Evolutionary conservation across 257 asterid genomes (phyloP), one percentile per base, ranked within the genome.

Genomic region (Perilla frutescens): DNA sequence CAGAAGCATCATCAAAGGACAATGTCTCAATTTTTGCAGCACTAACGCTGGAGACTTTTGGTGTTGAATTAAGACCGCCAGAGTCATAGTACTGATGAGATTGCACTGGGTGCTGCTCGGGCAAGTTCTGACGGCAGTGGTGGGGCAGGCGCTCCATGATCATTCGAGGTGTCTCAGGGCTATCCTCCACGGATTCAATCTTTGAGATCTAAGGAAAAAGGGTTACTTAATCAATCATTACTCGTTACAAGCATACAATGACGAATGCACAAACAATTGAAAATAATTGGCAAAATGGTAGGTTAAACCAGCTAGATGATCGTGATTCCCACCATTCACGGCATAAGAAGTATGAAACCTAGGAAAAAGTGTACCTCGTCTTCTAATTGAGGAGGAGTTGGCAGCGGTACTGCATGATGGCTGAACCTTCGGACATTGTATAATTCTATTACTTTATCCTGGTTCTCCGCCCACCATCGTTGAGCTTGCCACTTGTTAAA

Each of bases 401-500:
- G 83, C 56, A 80, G 57, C 7, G 96, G 96, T 31, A 77, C 88
- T 37, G 87, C 81, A 70, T 81, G 87, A 62, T 72, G 89, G 66
- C 87, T 81, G 72, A 88, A 81, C 76, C 80, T 82, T 78, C 81
- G 91, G 79, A 91, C 96, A 36, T 91, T 93, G 88, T 93, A 93
- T 64, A 93, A 73, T 72, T 93, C 98, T 87, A 89, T 86, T 41
- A 93, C 96, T 77, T 82, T 93, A 80, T 93, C 97, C 66, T 81
- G 81, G 81, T 93, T 93, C 81, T 89, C 96, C 0, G 92, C 86
- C 98, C 98, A 93, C 98, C 98, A 93, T 39, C 79, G 70, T 76
- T 93, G 98, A 73, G 97, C 98, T 84, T 87, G 92, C 90, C 95
- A 86, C 82, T 91, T 91, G 86, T 89, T 89, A 84, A 91, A 93